Evolutionary conservation across 2,329 filamentous ascomycete species (phyloP), one percentile per base, ranked within the genome.

Genomic region (Trichophyton equinum): DNA sequence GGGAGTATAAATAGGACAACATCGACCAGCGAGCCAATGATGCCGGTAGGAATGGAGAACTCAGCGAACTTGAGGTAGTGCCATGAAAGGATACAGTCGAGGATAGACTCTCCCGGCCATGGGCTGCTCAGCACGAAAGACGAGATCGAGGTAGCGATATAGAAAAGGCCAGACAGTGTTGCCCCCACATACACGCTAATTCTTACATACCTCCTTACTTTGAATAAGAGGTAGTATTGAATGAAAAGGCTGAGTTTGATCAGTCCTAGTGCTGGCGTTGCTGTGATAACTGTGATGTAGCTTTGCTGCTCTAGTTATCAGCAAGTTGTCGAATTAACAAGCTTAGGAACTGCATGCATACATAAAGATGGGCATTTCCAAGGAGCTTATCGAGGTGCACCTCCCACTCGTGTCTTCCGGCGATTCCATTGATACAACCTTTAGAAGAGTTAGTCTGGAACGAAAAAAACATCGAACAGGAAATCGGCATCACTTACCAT

Each of bases 171-270:
- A 8, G 38, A 42, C n/a, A 58, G 13, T 15, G 33, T 57, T 30
- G 53, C 56, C 27, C 56, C 56, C 11, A 58, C 20, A 44, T 58
- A 58, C 9, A 58, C 56, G n/a, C 56, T 58, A 20, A 42, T 58
- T 22, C 56, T 58, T 13, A 58, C 40, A 58, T 58, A 58, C 13
- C 56, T 36, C 38, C 56, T 44, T 13, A 58, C 30, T 58, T 42
- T 58, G 38, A 58, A 58, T 44, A 58, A 18, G n/a, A 58, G 56
- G 25, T 44, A 58, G 27, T 58, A 42, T 27, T 58, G 56, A 36
- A 58, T 58, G 25, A 58, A 58, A 25, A 58, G 56, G n/a, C 38
- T 46, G 9, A 42, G 33, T 58, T 58, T 58, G 56, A 58, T 58
- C 36, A 58, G 40, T 15, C 56, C 56, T 44, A 58, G 22, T n/a